phyloP scores from a whole-genome alignment of 495 filamentous ascomycete genomes.

The Pseudomonodictys pantanalensis region DNA sequence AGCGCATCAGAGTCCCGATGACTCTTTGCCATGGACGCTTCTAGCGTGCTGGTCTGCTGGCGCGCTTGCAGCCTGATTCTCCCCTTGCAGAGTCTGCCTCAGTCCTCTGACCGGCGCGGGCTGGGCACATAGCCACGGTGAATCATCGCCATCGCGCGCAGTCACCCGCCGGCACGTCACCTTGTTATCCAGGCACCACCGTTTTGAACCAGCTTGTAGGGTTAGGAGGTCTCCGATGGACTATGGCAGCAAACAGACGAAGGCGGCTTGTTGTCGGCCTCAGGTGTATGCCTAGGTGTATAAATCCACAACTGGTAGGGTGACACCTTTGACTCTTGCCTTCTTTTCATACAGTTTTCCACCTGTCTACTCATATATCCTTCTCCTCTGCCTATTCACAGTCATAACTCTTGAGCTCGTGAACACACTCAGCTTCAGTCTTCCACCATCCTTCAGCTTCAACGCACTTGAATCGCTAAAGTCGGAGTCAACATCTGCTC shows the following conservation, averaged over 20 bases:
- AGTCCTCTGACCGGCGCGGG: slow-evolving; percentile 10
- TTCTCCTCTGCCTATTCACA: slow-evolving; percentile 12
- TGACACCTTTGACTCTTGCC: not conserved
- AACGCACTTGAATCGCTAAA: too few relatives aligned
- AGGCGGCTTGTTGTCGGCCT: slow-evolving; percentile 21
- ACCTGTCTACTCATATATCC: not conserved
- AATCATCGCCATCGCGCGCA: slow-evolving; percentile 27
- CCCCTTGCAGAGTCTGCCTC: slow-evolving; percentile 22
- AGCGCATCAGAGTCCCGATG: slow-evolving; percentile 19
- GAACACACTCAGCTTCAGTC: slow-evolving; percentile 4
- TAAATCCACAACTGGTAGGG: slow-evolving; percentile 12
- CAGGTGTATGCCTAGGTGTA: slow-evolving; percentile 30
- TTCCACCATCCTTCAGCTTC: slow-evolving; percentile 1
- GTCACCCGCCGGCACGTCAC: slow-evolving; percentile 21
- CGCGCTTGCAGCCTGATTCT: slow-evolving; percentile 22
- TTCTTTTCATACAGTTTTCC: slow-evolving; percentile 13
- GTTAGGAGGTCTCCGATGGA: slow-evolving; percentile 16
- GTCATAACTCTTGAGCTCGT: slow-evolving; percentile 11
- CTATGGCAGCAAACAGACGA: not conserved
- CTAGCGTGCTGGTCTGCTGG: not conserved
- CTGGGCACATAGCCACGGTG: slow-evolving; percentile 21
- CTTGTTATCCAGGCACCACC: slow-evolving; percentile 30
- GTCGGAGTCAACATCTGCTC: not conserved
- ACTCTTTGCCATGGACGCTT: slow-evolving; percentile 12
- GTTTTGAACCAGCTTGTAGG: slow-evolving; percentile 4